These are phyloP conservation scores for Taphrina betulina DNA, from an alignment of 1,139 yeast species.

Conservation along the genomic window DNA sequence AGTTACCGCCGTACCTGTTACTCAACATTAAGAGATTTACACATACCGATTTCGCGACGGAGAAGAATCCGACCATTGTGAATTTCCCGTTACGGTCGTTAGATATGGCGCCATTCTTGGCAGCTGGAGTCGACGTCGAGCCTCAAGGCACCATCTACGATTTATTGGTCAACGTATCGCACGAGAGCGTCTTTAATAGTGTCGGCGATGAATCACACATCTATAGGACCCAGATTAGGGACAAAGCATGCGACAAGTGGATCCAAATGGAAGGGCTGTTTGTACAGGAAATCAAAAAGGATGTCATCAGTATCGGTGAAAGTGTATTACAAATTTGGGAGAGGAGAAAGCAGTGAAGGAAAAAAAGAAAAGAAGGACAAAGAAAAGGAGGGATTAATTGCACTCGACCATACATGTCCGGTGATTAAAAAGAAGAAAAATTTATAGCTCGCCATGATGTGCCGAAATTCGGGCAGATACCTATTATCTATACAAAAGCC, in stretches of 20 bases:
- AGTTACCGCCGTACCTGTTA: conserved; percentile 56
- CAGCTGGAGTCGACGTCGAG: conserved; percentile 25
- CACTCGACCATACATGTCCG: too few species aligned
- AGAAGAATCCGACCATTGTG: conserved; percentile 63
- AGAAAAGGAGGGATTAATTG: not conserved
- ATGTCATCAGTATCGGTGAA: conserved; percentile 62
- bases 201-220: conserved; percentile 41
- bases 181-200: conserved; percentile 44
- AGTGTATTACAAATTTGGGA: conserved; percentile 71
- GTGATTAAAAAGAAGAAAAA: too few species aligned
- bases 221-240: conserved; percentile 58
- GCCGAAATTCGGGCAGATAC: too few species aligned
- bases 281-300: conserved; percentile 54
- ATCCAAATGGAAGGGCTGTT: conserved; percentile 55
- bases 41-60: conserved; percentile 44
- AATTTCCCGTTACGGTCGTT: conserved; percentile 54
- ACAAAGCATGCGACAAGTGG: conserved; percentile 54
- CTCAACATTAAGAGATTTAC: conserved; percentile 59
- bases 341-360: conserved; percentile 36
- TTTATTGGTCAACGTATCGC: conserved; percentile 55
- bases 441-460: too few species aligned
- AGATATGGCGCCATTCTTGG: conserved; percentile 48
- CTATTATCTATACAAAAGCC: conserved; percentile 32
- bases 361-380: not conserved
- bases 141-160: conserved; percentile 45